Conservation (phyloP, 2,329 filamentous ascomycete species). For the Hypoxylon sp. region DNA sequence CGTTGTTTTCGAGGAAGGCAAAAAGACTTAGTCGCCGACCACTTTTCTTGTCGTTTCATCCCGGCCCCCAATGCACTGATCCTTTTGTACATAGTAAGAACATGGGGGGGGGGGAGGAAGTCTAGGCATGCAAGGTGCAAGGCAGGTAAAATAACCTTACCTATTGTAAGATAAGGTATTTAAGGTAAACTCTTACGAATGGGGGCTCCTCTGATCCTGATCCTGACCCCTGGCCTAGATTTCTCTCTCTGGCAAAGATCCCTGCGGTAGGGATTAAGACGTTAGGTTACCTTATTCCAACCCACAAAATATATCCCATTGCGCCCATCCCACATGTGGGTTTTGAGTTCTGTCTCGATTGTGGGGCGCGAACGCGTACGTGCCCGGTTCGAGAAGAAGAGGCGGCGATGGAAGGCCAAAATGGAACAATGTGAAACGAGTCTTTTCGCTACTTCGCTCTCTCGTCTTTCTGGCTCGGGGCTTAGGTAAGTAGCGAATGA, state of each 20-base stretch:
- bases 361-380: conserved; percentile 23
- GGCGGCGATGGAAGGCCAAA: conserved; percentile 20
- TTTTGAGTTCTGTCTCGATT: conserved; percentile 40
- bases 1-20: conserved; percentile 18
- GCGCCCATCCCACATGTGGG: conserved; percentile 27
- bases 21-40: not conserved
- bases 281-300: conserved; percentile 1
- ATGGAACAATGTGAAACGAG: conserved; percentile 34
- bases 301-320: no score
- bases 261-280: not conserved
- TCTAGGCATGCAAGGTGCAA: no score
- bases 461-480: no score
- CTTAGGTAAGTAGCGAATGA: no score
- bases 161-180: conserved; percentile 35
- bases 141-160: conserved; percentile 26
- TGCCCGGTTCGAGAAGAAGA: not conserved
- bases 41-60: not conserved
- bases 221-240: not conserved
- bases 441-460: conserved; percentile 1
- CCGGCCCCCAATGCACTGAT: no score
- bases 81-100: no score
- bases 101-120: no score
- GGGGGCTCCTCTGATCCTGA: no score
- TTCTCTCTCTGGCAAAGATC: not conserved
- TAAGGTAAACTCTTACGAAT: conserved; percentile 27